phyloP scores from a whole-genome alignment of 139 green algal species.

The Pseudopediastrum boryanum region DNA sequence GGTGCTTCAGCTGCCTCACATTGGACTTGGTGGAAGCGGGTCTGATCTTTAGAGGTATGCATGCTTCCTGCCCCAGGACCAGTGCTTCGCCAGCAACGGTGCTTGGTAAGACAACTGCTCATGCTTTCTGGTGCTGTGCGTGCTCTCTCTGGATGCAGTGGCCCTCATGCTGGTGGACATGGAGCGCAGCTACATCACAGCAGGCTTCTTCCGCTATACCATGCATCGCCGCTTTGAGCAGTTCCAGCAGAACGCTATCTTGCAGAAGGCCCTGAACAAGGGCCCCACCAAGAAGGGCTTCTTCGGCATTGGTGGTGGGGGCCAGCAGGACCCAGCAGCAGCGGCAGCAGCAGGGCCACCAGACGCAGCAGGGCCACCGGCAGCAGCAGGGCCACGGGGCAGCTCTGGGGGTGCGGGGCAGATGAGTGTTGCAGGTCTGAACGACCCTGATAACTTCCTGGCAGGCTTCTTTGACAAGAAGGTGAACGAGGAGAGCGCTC shows the following conservation, averaged over 20 bases:
- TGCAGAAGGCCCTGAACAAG: slow-evolving; percentile 36
- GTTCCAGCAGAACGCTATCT: slow-evolving; percentile 18
- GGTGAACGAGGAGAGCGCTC: slow-evolving; percentile 41
- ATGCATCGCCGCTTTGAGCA: slow-evolving; percentile 53
- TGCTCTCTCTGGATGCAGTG: slow-evolving; percentile 76
- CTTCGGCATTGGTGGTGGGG: slow-evolving; percentile 24
- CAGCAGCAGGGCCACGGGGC: neutral
- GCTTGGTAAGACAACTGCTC: too few species aligned
- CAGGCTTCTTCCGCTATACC: slow-evolving; percentile 85
- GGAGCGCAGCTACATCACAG: slow-evolving; percentile 88
- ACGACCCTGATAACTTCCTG: slow-evolving; percentile 47
- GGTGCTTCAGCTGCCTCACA: too few species aligned
- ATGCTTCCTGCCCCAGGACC: too few species aligned
- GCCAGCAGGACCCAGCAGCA: neutral
- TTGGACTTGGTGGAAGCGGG: too few species aligned
- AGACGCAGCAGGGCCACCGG: neutral
- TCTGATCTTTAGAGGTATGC: too few species aligned
- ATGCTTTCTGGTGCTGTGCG: too few species aligned
- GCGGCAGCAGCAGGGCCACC: neutral
- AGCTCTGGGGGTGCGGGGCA: neutral
- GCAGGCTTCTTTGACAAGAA: slow-evolving; percentile 54
- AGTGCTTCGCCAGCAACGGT: too few species aligned
- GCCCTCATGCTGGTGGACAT: slow-evolving; percentile 86
- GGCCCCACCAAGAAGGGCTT: slow-evolving; percentile 34
- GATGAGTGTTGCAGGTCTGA: slow-evolving; percentile 30